Evolutionary conservation across 2,329 filamentous ascomycete genomes (phyloP).

Genomic region (Xylaria sp.): DNA sequence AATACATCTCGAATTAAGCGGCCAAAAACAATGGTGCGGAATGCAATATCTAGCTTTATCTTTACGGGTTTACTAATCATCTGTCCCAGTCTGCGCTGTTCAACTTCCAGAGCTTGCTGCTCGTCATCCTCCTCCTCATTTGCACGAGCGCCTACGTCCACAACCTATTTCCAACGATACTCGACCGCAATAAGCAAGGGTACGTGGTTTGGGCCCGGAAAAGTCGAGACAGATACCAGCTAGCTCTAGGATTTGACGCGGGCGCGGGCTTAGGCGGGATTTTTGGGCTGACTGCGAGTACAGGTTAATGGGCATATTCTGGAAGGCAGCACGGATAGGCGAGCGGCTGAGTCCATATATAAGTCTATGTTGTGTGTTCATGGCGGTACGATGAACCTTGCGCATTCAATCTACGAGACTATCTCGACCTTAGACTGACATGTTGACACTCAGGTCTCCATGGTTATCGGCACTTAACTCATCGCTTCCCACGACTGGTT

Average conservation of each 20-base stretch:
- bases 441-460: constrained; percentile 42
- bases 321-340: constrained; percentile 93
- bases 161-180: constrained; percentile 85
- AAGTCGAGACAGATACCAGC: not conserved
- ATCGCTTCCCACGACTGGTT: constrained; percentile 20
- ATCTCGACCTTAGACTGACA: constrained; percentile 26
- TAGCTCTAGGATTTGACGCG: not conserved
- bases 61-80: constrained; percentile 21
- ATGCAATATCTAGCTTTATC: not conserved
- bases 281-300: constrained; percentile 25
- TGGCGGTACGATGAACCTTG: constrained; percentile 76
- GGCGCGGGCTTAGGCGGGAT: constrained; percentile 6
- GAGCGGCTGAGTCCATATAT: constrained; percentile 96
- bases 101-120: constrained; percentile 97
- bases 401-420: not conserved
- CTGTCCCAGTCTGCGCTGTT: constrained; percentile 84
- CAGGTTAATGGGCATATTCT: constrained; percentile 86
- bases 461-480: constrained; percentile 48
- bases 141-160: constrained; percentile 96
- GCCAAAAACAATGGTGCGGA: constrained; percentile 26
- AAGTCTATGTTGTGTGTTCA: constrained; percentile 89
- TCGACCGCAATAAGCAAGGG: constrained; percentile 94
- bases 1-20: not conserved
- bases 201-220: constrained; percentile 55
- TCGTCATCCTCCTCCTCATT: constrained; percentile 93